Conservation (phyloP, 2,329 filamentous ascomycete species). For the Microcera coccophila region DNA sequence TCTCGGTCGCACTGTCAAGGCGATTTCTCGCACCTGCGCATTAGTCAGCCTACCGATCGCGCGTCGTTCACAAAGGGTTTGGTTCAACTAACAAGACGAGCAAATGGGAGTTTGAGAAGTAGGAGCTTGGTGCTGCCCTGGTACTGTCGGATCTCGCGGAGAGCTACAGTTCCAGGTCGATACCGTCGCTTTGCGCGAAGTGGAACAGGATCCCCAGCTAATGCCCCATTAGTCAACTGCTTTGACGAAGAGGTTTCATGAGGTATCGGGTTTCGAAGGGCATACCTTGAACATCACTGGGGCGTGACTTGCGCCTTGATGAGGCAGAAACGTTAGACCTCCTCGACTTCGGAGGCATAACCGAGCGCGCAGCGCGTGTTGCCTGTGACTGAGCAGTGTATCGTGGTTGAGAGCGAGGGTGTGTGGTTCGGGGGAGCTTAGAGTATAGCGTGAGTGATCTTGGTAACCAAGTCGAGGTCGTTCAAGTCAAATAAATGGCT, state of each 20-base stretch:
- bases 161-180: constrained; percentile 75
- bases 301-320: constrained; percentile 26
- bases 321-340: constrained; percentile 15
- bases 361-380: not conserved
- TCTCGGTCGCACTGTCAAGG: constrained; percentile 57
- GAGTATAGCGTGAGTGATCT: not conserved
- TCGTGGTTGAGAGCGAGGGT: not conserved
- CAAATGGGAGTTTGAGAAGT: constrained; percentile 74
- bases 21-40: constrained; percentile 59
- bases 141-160: constrained; percentile 87
- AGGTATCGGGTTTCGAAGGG: not conserved
- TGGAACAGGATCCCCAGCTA: constrained; percentile 72
- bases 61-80: not conserved
- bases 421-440: not conserved
- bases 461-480: not conserved
- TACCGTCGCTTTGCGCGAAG: constrained; percentile 61
- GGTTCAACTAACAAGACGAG: constrained; percentile 59
- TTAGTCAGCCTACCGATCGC: constrained; percentile 10
- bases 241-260: not conserved
- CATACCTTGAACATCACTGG: constrained; percentile 42
- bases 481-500: not conserved
- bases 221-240: constrained; percentile 2
- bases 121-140: constrained; percentile 87
- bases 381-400: not conserved
- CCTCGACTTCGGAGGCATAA: constrained; percentile 21